Percentiles rank a stretch among this genome's conserved stretches.
Evolutionary conservation across 2,329 filamentous ascomycete species (phyloP).

Genomic region (Cladosporium sp.): DNA sequence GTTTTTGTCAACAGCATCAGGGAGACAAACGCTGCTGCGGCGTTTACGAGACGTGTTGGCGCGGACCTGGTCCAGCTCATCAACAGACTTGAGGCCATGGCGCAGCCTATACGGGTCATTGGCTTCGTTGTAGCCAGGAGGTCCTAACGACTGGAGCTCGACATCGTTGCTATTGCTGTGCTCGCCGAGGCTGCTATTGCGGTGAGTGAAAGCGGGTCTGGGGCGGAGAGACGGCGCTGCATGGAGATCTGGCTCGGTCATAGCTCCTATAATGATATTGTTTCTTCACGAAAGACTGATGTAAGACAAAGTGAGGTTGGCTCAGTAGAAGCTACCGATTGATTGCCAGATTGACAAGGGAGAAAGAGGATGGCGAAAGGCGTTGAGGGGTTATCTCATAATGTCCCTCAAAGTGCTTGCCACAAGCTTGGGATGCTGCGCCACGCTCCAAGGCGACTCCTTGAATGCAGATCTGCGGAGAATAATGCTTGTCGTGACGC

Average conservation of each 20-base stretch:
- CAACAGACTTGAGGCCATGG: constrained; percentile 69
- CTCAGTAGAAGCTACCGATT: neutral
- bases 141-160: constrained; percentile 40
- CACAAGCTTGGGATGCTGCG: neutral
- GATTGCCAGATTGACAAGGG: neutral
- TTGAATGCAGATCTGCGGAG: neutral
- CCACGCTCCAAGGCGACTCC: neutral
- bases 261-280: neutral
- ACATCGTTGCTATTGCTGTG: constrained; percentile 33
- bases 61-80: constrained; percentile 71
- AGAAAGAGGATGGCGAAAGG: neutral
- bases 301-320: neutral
- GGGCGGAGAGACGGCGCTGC: constrained; percentile 47
- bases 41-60: constrained; percentile 79
- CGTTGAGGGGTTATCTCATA: neutral
- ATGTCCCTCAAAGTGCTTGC: neutral
- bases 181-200: constrained; percentile 21
- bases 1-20: constrained; percentile 40
- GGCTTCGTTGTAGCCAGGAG: constrained; percentile 56
- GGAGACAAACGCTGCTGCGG: constrained; percentile 43
- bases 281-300: neutral
- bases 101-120: constrained; percentile 81
- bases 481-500: neutral
- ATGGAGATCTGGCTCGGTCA: constrained; percentile 42
- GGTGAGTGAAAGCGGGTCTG: constrained; percentile 31